Conservation (phyloP, 2,329 filamentous ascomycete species). For the Ophiosphaerella herpotricha region DNA sequence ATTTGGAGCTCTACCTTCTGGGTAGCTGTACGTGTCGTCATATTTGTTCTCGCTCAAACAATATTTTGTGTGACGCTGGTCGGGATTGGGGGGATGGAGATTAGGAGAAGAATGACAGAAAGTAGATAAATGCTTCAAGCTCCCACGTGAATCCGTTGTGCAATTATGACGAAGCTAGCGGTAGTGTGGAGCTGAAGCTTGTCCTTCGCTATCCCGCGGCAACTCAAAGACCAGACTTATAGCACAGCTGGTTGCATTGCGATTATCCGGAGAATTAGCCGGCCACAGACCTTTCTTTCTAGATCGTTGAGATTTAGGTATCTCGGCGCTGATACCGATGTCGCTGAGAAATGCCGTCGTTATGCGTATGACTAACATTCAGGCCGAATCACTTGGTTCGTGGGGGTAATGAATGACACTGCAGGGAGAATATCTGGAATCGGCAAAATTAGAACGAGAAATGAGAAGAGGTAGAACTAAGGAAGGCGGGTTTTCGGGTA, state of each 20-base stretch:
- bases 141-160: slow-evolving; percentile 20
- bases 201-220: slow-evolving; percentile 32
- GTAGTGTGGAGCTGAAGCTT: slow-evolving; percentile 32
- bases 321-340: slow-evolving; percentile 26
- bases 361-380: slow-evolving; percentile 17
- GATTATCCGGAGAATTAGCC: slow-evolving; percentile 44
- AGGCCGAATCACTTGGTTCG: neutral
- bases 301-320: slow-evolving; percentile 17
- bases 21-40: slow-evolving; percentile 35
- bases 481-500: neutral
- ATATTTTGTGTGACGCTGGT: neutral
- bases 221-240: slow-evolving; percentile 23
- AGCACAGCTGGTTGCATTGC: slow-evolving; percentile 13
- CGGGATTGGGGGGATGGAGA: neutral
- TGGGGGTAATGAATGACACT: neutral
- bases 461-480: neutral
- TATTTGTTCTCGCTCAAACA: slow-evolving; percentile 16
- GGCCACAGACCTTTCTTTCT: slow-evolving; percentile 27
- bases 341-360: slow-evolving; percentile 24
- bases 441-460: slow-evolving; percentile 1
- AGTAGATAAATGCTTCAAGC: slow-evolving; percentile 10
- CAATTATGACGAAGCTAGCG: slow-evolving; percentile 31
- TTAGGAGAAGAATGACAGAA: slow-evolving; percentile 8
- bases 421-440: neutral
- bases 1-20: slow-evolving; percentile 41